Conservation (phyloP, 768 basidiomycete genomes). For the Podaxis sp. region DNA sequence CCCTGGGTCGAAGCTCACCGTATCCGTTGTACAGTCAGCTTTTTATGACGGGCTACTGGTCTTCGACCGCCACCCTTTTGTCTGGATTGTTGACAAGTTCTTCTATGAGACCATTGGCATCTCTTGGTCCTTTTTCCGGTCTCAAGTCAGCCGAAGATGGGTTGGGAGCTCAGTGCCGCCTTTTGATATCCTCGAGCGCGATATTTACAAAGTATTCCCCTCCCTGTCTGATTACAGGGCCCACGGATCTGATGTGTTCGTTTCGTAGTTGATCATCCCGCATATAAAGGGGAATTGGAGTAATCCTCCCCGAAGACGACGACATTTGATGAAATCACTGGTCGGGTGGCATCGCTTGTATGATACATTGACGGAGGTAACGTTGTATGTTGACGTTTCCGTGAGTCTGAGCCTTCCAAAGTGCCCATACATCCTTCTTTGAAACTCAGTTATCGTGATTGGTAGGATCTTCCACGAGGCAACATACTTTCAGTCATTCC, state of each 20-base stretch:
- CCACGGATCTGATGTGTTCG: not conserved
- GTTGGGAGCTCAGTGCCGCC: slow-evolving; percentile 33
- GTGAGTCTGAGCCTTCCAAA: slow-evolving; percentile 22
- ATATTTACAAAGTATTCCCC: slow-evolving; percentile 38
- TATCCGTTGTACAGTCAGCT: slow-evolving; percentile 39
- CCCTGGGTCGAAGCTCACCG: slow-evolving; percentile 2
- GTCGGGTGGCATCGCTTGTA: slow-evolving; percentile 69
- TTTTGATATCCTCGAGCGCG: slow-evolving; percentile 39
- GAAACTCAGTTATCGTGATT: slow-evolving; percentile 1
- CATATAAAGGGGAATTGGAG: slow-evolving; percentile 63
- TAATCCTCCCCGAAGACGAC: slow-evolving; percentile 66
- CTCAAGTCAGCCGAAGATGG: slow-evolving; percentile 36
- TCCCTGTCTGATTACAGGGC: slow-evolving; percentile 9
- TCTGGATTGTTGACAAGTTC: slow-evolving; percentile 63
- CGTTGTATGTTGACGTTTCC: slow-evolving; percentile 27
- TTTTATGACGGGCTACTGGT: slow-evolving; percentile 59
- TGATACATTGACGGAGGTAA: slow-evolving; percentile 39
- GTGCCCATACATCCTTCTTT: slow-evolving; percentile 6
- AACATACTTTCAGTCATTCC: slow-evolving; percentile 44
- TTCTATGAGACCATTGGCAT: slow-evolving; percentile 63
- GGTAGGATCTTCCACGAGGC: slow-evolving; percentile 30
- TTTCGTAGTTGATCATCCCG: slow-evolving; percentile 52
- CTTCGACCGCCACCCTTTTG: slow-evolving; percentile 46
- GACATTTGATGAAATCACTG: slow-evolving; percentile 62
- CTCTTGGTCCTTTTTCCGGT: slow-evolving; percentile 40